Evolutionary conservation across 2,329 filamentous ascomycete species (phyloP), one percentile per base, ranked within the genome.

Genomic region (Hypoxylon sp.): DNA sequence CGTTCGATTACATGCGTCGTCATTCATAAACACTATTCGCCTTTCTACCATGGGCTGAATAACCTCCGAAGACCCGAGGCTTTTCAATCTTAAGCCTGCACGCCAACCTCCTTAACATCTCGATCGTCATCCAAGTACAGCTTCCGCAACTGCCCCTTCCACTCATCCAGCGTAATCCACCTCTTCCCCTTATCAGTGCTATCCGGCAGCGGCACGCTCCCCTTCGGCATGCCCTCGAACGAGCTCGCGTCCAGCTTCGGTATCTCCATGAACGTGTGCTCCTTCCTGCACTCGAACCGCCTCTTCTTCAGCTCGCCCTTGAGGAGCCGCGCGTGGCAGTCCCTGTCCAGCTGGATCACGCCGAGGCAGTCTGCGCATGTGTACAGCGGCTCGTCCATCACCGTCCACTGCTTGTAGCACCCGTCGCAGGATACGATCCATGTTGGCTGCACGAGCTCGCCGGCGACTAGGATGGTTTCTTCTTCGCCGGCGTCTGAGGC

Each of bases 301-400:
- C 64, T 71, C 40, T 52, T 59, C 24, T 57, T 48, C 4, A 73
- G 55, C 46, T 72, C 60, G 16, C 64, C 74, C 12, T 53, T 63
- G 30, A 56, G 42, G 14, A 72, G 65, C 20, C 62, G 44, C 26
- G 58, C 65, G 24, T 74, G 57, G 60, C 74, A 76, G 7, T 56
- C 65, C 2, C 36, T 32, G 51, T 70, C 66, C 2, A 76, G 59
- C 49, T 73, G 67, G 7, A 68, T 28, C 30, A 53, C 46, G 20
- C 71, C 72, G 5, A 73, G 61, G 51, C 73, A 75, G 45, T 76
- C 74, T 16, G 70, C 72, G 54, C 73, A 76, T n/a, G 60, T 69
- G 46, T 71, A 69, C 16, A 76, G 51, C 6, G 71, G 67, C 64
- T 46, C 67, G 30, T 72, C 69, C 49, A 70, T 66, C 1, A 75